phyloP scores from a whole-genome alignment of 768 basidiomycete genomes.

The Termitomyces sp. region DNA sequence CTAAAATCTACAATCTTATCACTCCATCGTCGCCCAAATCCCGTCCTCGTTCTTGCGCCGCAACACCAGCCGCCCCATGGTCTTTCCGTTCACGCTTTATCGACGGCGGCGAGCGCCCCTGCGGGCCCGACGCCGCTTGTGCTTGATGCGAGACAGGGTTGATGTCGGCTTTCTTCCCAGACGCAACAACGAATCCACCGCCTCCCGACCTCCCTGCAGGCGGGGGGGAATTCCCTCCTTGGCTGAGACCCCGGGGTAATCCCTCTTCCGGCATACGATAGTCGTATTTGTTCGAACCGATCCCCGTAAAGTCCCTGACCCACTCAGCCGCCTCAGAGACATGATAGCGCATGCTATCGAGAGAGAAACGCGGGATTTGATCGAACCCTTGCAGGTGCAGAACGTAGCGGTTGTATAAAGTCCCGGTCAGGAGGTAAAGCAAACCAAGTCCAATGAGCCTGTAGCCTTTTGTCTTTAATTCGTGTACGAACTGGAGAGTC shows the following conservation, averaged over 20 bases:
- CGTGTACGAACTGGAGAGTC: background rate
- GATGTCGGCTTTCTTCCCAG: conserved; percentile 19
- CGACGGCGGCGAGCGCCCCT: no score
- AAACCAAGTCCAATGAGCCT: conserved; percentile 55
- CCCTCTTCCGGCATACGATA: conserved; percentile 8
- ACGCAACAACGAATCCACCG: conserved; percentile 19
- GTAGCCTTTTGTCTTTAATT: conserved; percentile 1
- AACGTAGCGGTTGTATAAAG: conserved; percentile 74
- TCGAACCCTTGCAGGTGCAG: conserved; percentile 68
- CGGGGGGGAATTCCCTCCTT: no score
- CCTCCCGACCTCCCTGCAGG: no score
- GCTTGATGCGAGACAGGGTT: conserved; percentile 41
- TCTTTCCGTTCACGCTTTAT: background rate
- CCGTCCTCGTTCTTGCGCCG: background rate
- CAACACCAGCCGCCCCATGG: no score
- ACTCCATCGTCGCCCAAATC: background rate
- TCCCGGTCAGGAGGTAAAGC: conserved; percentile 62
- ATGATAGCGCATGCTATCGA: conserved; percentile 48
- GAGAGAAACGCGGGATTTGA: conserved; percentile 62
- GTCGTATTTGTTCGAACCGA: conserved; percentile 17
- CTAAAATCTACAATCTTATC: background rate
- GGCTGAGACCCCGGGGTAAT: no score
- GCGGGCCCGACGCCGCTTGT: no score
- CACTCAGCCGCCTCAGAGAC: conserved; percentile 37
- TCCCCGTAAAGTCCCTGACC: conserved; percentile 30